phyloP scores from a whole-genome alignment of 169 alveolate species.

The Eimeria acervulina region DNA sequence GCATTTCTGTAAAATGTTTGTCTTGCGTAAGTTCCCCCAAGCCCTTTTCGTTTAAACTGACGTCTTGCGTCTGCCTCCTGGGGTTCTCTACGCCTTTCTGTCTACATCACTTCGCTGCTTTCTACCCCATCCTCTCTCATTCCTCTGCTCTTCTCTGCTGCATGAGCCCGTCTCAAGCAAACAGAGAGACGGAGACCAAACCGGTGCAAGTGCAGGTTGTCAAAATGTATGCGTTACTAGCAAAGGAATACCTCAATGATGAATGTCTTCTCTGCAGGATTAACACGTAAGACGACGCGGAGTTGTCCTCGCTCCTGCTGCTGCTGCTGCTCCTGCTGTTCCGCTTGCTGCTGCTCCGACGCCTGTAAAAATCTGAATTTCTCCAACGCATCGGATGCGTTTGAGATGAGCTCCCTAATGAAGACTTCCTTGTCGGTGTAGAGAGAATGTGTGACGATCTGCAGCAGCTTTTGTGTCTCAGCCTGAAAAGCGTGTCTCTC shows the following conservation, averaged over 20 bases:
- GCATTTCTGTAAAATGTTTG: neutral
- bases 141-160: neutral
- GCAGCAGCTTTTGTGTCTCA: conserved; percentile 97
- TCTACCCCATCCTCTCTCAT: neutral
- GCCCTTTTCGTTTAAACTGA: neutral
- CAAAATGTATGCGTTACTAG: neutral
- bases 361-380: conserved; percentile 96
- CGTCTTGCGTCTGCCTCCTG: neutral
- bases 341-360: conserved; percentile 37
- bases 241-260: conserved; percentile 74
- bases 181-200: neutral
- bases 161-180: neutral
- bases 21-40: neutral
- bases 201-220: neutral
- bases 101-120: neutral
- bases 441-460: conserved; percentile 97
- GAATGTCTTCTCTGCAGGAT: conserved; percentile 61
- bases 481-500: conserved; percentile 93
- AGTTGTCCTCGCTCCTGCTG: conserved; percentile 31
- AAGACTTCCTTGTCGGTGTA: conserved; percentile 99
- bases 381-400: conserved; percentile 99
- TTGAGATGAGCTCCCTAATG: conserved; percentile 99
- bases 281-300: conserved; percentile 32
- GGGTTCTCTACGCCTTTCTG: neutral
- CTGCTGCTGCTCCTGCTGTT: neutral